phyloP scores from a whole-genome alignment of 2,329 filamentous ascomycete species.

The Decorospora gaudefroyi region DNA sequence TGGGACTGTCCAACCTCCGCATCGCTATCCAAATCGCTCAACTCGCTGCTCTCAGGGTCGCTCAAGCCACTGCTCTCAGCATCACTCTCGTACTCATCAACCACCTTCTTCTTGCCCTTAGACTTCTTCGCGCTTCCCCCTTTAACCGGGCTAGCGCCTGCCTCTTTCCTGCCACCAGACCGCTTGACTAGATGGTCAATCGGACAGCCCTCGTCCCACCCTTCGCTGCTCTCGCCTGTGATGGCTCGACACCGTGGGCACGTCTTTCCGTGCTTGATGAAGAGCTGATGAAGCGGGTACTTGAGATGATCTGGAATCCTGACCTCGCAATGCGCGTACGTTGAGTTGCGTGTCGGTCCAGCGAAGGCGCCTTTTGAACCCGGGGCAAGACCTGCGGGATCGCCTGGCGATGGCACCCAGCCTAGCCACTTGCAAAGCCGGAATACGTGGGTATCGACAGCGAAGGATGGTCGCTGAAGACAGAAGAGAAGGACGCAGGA shows the following conservation, averaged over 20 bases:
- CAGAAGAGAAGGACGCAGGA: constrained; percentile 68
- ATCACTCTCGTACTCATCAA: constrained; percentile 34
- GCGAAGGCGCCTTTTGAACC: constrained; percentile 49
- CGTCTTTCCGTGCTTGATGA: constrained; percentile 65
- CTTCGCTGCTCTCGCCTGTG: constrained; percentile 63
- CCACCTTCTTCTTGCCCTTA: constrained; percentile 17
- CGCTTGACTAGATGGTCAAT: constrained; percentile 66
- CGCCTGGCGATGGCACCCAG: constrained; percentile 59
- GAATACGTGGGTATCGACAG: constrained; percentile 70
- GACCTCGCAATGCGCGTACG: constrained; percentile 64
- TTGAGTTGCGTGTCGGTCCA: constrained; percentile 56
- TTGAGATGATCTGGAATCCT: constrained; percentile 65
- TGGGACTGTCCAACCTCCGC: constrained; percentile 25
- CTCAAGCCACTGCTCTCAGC: constrained; percentile 25
- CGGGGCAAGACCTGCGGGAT: constrained; percentile 38
- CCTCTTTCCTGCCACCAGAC: constrained; percentile 59
- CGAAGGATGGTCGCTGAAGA: constrained; percentile 65
- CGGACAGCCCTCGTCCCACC: constrained; percentile 67
- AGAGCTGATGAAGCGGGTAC: constrained; percentile 64
- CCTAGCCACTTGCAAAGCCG: constrained; percentile 64
- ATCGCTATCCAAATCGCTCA: constrained; percentile 38
- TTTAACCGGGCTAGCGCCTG: constrained; percentile 21
- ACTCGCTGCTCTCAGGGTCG: constrained; percentile 16
- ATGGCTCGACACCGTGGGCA: constrained; percentile 65
- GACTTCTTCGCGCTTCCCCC: constrained; percentile 20